A percentile compares a stretch with the other conserved stretches of the same genome.
Evolutionary conservation across 192 early-diverging fungal species (phyloP).

Genomic region (Linnemannia hyalina): DNA sequence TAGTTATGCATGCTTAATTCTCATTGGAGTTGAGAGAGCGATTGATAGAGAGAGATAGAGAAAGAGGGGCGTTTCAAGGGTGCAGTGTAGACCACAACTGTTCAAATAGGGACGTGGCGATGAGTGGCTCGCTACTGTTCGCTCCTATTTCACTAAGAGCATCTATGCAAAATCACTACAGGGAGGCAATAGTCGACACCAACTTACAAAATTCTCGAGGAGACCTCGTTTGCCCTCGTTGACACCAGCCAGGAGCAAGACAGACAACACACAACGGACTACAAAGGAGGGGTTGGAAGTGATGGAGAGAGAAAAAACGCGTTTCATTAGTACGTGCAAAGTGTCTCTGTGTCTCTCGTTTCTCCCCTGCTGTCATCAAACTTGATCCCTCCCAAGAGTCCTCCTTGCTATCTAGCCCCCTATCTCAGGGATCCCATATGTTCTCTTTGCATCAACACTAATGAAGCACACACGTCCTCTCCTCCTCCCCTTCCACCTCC

Average conservation of each 20-base stretch:
- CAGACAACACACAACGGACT: slow-evolving; percentile 52
- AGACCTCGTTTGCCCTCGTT: slow-evolving; percentile 47
- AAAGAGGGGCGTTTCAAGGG: neutral
- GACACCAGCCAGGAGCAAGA: slow-evolving; percentile 42
- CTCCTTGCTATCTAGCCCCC: neutral
- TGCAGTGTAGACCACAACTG: neutral
- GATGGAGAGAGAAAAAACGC: neutral
- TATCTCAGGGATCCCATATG: neutral
- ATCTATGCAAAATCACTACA: neutral
- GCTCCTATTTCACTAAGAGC: neutral
- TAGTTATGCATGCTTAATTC: neutral
- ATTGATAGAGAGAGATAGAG: neutral
- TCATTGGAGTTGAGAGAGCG: neutral
- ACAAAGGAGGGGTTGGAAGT: neutral
- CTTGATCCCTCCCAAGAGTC: neutral
- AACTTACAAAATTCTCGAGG: slow-evolving; percentile 52
- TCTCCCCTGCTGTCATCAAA: neutral
- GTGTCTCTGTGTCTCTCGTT: neutral
- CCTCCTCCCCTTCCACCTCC: neutral
- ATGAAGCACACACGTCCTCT: neutral
- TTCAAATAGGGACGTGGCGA: neutral
- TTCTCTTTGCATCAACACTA: neutral
- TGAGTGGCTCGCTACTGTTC: neutral
- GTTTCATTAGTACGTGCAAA: neutral
- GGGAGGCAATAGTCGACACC: neutral